Base-by-base conservation (phyloP, 768 basidiomycete genomes). In the Hygrophoropsis aurantiaca region DNA sequence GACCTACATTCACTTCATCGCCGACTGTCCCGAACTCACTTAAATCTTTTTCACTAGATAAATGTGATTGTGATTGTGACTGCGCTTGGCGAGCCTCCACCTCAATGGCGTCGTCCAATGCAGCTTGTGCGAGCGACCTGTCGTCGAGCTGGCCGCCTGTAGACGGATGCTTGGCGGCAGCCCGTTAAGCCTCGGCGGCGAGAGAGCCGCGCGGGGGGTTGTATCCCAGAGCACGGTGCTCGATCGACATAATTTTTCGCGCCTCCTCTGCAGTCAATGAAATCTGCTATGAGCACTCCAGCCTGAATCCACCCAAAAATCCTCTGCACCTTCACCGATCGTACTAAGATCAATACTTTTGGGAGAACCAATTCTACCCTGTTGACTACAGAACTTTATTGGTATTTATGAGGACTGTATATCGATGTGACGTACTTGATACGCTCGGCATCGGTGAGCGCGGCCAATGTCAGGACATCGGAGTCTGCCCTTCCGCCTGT, bases 181-280 rank as follows among this genome's bases (percentile, higher is more conserved):
- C 59, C 10, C 57, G 41, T 40, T 65, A 62, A 7, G 64, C 62
- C 21, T 58, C 44, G 4, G 64, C 57, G 3, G 64, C 65, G 33
- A 64, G 58, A 11, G 60, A 62, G 40, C 58, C 62, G 10, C 53
- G 45, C 4, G 63, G 62, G 0, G 64, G 65, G 15, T 56, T 58
- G 44, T 64, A 65, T 5, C 65, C 65, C 24, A 67, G 52, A 0
- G 58, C 58, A 35, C 55, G 55, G 54, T 64, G 64, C 46, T 67
- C 65, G 20, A 58, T 58, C 2, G 62, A 64, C 59, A 61, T 57
- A 42, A 64, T 38, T 40, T 55, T 63, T 24, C 56, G 56, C 15
- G 62, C 62, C 30, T 64, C 62, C 30, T 64, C 62, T 11, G 21
- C 6, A 3, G 23, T 19, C 39, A 30, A 30, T 7, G 27, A 13